These are phyloP conservation scores for Colletotrichum sp. DNA, from an alignment of 2,329 filamentous ascomycete species.

Conservation along the genomic window DNA sequence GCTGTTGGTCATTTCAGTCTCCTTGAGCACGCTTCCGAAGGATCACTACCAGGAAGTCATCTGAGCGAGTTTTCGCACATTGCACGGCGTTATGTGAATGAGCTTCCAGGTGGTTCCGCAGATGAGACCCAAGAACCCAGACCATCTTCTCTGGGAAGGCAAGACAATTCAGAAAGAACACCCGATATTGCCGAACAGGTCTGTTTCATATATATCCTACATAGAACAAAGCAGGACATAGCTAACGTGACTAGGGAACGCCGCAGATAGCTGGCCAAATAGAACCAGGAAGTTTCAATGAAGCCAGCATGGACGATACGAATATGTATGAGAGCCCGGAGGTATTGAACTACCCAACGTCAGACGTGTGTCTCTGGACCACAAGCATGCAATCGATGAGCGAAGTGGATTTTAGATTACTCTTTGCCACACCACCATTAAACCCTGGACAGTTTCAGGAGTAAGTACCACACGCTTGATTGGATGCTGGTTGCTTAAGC, in stretches of 20 bases:
- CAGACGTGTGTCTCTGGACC: background rate
- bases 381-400: background rate
- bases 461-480: rapidly evolving
- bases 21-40: background rate
- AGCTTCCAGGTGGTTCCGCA: background rate
- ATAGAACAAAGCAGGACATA: background rate
- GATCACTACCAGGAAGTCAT: background rate
- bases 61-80: background rate
- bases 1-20: background rate
- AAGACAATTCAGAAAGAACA: background rate
- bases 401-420: background rate
- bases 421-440: background rate
- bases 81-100: background rate
- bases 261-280: rapidly evolving
- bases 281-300: background rate
- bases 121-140: background rate
- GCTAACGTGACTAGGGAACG: background rate
- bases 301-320: background rate
- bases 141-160: background rate
- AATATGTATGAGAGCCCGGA: background rate
- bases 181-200: background rate
- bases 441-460: background rate
- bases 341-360: background rate
- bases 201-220: rapidly evolving
- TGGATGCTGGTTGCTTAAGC: background rate